phyloP scores from a whole-genome alignment of 176 grass and related monocot genomes.

The Triticum aestivum region IWGSC_CS_RefSeq_v2.1 NC_057797.1:121095122-121095621 shows the following conservation, averaged over 20 bases:
- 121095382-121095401: slow-evolving; percentile 51
- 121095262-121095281: not conserved
- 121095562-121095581: slow-evolving; percentile 73
- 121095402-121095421: slow-evolving; percentile 34
- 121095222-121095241: slow-evolving; percentile 1
- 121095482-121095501: slow-evolving; percentile 3
- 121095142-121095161: not conserved
- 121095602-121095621: slow-evolving; percentile 51
- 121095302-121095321: slow-evolving; percentile 80
- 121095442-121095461: not conserved
- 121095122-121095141: not conserved
- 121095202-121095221: not conserved
- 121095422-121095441: not conserved
- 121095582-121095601: slow-evolving; percentile 75
- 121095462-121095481: not conserved
- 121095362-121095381: slow-evolving; percentile 64
- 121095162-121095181: not conserved
- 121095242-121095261: not conserved
- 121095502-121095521: slow-evolving; percentile 59
- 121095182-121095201: not conserved
- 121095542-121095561: slow-evolving; percentile 64
- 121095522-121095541: slow-evolving; percentile 93
- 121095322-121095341: slow-evolving; percentile 92
- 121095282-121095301: slow-evolving; percentile 19
- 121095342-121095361: slow-evolving; percentile 80